Evolutionary conservation across 2,329 filamentous ascomycete species (phyloP).

Genomic region (Aspergillus ibericus): DNA sequence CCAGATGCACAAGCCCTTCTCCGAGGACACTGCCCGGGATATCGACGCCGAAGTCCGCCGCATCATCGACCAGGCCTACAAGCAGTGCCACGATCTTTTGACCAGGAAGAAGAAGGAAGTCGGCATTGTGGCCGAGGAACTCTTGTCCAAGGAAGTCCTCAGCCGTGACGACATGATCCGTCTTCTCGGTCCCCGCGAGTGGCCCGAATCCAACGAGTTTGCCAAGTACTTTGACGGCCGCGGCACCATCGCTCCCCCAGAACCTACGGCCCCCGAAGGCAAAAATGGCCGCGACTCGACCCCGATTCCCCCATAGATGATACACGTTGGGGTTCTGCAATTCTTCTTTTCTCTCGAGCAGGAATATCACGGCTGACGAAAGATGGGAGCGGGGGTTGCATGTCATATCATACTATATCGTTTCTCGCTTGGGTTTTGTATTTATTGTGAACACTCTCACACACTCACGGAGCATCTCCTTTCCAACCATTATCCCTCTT

Average conservation of each 20-base stretch:
- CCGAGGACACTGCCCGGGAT: conserved; percentile 85
- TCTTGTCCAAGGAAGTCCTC: conserved; percentile 88
- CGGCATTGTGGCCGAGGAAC: conserved; percentile 86
- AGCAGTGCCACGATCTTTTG: conserved; percentile 81
- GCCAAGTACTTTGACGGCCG: conserved; percentile 81
- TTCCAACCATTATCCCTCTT: conserved; percentile 16
- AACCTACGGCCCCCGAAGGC: conserved; percentile 32
- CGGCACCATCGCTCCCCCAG: conserved; percentile 55
- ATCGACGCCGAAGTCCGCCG: conserved; percentile 90
- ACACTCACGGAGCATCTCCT: conserved; percentile 27
- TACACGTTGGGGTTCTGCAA: background rate
- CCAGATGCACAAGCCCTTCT: conserved; percentile 90
- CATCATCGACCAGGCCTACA: conserved; percentile 90
- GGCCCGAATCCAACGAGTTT: conserved; percentile 84
- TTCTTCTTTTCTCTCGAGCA: background rate
- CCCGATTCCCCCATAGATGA: conserved; percentile 28
- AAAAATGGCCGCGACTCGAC: conserved; percentile 39
- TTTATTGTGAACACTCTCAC: conserved; percentile 19
- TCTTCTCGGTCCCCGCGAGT: conserved; percentile 79
- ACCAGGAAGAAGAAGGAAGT: conserved; percentile 84
- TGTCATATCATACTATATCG: conserved; percentile 12
- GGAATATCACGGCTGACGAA: conserved; percentile 12
- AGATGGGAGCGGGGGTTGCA: conserved; percentile 1
- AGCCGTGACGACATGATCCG: conserved; percentile 89
- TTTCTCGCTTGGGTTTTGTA: conserved; percentile 26